phyloP scores from a whole-genome alignment of 805 yeast species.

The Candida tallmaniae region DNA sequence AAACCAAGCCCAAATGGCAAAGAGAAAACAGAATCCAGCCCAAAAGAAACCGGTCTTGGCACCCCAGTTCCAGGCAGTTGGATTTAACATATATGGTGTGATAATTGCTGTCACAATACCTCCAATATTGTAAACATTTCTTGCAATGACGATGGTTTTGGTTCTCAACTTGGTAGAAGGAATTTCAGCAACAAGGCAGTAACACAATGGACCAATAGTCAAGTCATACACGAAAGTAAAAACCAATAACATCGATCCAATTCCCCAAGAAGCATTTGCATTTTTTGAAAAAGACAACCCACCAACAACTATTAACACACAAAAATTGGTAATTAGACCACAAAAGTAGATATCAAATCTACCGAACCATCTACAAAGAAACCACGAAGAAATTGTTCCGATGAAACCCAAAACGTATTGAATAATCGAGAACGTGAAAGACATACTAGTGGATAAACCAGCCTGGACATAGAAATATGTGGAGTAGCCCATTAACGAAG shows the following conservation, averaged over 20 bases:
- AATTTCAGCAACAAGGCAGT: conserved; percentile 37
- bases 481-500: conserved; percentile 45
- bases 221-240: conserved; percentile 44
- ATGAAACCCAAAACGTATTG: conserved; percentile 42
- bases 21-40: conserved; percentile 30
- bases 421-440: conserved; percentile 46
- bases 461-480: conserved; percentile 51
- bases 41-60: conserved; percentile 44
- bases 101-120: conserved; percentile 29
- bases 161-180: conserved; percentile 34
- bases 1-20: conserved; percentile 42
- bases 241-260: conserved; percentile 44
- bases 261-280: conserved; percentile 35
- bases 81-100: conserved; percentile 40
- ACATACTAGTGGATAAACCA: conserved; percentile 37
- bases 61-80: conserved; percentile 43
- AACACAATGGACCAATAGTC: conserved; percentile 36
- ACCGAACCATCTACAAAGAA: conserved; percentile 35
- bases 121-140: conserved; percentile 34
- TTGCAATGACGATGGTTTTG: conserved; percentile 34
- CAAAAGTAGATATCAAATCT: conserved; percentile 35
- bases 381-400: conserved; percentile 45
- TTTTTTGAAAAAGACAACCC: conserved; percentile 27
- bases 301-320: conserved; percentile 41
- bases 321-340: conserved; percentile 32